Conservation (phyloP, 768 basidiomycete species). For the Trametes elegans region DNA sequence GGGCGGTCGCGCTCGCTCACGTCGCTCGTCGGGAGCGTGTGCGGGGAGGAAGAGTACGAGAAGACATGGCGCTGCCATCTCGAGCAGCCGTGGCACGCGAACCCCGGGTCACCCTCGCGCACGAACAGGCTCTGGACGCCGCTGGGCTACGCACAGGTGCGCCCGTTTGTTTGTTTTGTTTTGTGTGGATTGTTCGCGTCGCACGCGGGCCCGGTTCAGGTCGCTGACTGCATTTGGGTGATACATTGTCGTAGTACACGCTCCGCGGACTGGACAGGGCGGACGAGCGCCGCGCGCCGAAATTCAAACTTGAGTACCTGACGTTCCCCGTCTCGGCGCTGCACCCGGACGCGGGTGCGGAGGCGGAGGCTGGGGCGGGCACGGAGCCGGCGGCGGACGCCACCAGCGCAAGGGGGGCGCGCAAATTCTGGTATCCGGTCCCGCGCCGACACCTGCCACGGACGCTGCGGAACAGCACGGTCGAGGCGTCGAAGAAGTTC, state of each 20-base stretch:
- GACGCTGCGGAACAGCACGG: constrained; percentile 40
- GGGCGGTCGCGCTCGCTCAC: constrained; percentile 12
- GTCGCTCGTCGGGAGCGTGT: constrained; percentile 34
- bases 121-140: constrained; percentile 68
- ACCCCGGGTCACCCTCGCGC: constrained; percentile 66
- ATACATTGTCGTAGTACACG: constrained; percentile 49
- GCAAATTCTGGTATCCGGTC: constrained; percentile 46
- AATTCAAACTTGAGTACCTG: constrained; percentile 76
- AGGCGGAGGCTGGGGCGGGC: no score
- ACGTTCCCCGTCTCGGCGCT: constrained; percentile 53
- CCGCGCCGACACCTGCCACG: constrained; percentile 55
- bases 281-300: constrained; percentile 48
- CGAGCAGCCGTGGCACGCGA: constrained; percentile 58
- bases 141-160: constrained; percentile 83
- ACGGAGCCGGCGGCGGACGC: constrained; percentile 7
- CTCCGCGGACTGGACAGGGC: constrained; percentile 49
- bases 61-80: constrained; percentile 66
- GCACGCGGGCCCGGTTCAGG: background rate
- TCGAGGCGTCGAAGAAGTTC: constrained; percentile 47
- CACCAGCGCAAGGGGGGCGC: constrained; percentile 4
- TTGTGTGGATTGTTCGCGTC: no score
- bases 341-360: constrained; percentile 30
- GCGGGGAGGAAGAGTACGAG: constrained; percentile 48
- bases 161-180: constrained; percentile 20
- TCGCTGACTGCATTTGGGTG: background rate